Percentiles rank a stretch among this genome's conserved stretches.
Evolutionary conservation across 495 filamentous ascomycete species (phyloP).

Genomic region (Amniculicola lignicola): DNA sequence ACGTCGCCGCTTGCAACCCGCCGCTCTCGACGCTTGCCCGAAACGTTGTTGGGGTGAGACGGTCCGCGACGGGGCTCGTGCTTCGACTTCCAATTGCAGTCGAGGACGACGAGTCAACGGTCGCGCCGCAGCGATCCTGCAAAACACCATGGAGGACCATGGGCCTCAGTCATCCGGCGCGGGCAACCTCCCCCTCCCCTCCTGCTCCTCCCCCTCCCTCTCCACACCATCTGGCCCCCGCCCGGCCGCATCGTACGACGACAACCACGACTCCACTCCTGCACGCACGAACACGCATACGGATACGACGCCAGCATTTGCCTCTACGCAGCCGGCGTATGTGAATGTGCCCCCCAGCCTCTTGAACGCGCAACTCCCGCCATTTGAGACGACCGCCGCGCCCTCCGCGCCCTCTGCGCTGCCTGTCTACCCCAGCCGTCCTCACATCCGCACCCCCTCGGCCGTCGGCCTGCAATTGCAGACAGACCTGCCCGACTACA

Average conservation of each 20-base stretch:
- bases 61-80: too few relatives aligned
- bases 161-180: slow-evolving; percentile 6
- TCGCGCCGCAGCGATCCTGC: too few relatives aligned
- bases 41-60: too few relatives aligned
- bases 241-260: not conserved
- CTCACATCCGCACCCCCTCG: slow-evolving; percentile 34
- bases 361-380: slow-evolving; percentile 26
- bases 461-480: slow-evolving; percentile 34
- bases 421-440: slow-evolving; percentile 8
- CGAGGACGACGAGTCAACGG: not conserved
- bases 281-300: not conserved
- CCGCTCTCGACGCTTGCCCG: too few relatives aligned
- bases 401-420: slow-evolving; percentile 3
- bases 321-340: slow-evolving; percentile 1
- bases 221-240: slow-evolving; percentile 8
- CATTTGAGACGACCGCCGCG: not conserved
- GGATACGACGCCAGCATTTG: slow-evolving; percentile 1
- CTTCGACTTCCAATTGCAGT: too few relatives aligned
- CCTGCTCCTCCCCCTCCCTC: slow-evolving; percentile 8
- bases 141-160: slow-evolving; percentile 24
- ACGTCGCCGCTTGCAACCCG: too few relatives aligned
- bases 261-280: not conserved
- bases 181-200: slow-evolving; percentile 11
- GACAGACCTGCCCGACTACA: slow-evolving; percentile 29
- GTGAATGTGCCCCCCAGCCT: slow-evolving; percentile 16